These are phyloP conservation scores for Raffaelea albimanens DNA, from an alignment of 2,329 filamentous ascomycete genomes.

Conservation along the genomic window DNA sequence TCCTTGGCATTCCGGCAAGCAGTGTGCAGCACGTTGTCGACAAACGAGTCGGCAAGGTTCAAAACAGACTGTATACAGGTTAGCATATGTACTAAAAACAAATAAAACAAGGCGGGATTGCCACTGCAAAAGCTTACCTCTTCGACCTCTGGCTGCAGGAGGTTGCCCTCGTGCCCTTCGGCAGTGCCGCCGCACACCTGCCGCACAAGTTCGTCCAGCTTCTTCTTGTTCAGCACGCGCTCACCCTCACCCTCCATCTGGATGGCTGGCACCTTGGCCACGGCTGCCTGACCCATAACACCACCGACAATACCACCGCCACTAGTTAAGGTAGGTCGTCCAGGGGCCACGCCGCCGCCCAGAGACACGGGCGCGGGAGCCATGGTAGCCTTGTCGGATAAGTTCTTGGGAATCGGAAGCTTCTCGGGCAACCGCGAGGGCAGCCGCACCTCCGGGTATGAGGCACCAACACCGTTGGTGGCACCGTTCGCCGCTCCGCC, in stretches of 20 bases:
- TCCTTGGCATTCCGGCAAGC: constrained; percentile 91
- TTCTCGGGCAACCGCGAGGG: constrained; percentile 41
- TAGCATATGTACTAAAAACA: no score
- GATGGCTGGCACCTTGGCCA: constrained; percentile 72
- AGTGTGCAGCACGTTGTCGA: constrained; percentile 79
- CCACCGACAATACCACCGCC: constrained; percentile 70
- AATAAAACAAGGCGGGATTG: background rate
- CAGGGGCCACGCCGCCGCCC: constrained; percentile 46
- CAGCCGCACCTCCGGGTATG: constrained; percentile 6
- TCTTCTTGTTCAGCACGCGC: constrained; percentile 93
- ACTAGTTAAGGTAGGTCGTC: constrained; percentile 75
- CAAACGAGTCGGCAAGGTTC: constrained; percentile 84
- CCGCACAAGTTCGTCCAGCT: constrained; percentile 86
- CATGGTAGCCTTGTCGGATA: constrained; percentile 58
- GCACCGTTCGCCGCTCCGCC: constrained; percentile 7
- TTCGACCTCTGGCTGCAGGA: constrained; percentile 85
- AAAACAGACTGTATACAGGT: constrained; percentile 81
- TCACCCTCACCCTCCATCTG: constrained; percentile 88
- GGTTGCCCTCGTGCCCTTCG: constrained; percentile 64
- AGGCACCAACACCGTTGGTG: background rate
- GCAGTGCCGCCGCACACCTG: constrained; percentile 80
- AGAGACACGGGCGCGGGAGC: constrained; percentile 67
- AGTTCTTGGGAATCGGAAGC: constrained; percentile 73
- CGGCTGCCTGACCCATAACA: constrained; percentile 77
- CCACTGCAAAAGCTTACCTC: constrained; percentile 52